Conservation (phyloP, 441 rosid species). For the Pelargonium myrrhifolium region DNA sequence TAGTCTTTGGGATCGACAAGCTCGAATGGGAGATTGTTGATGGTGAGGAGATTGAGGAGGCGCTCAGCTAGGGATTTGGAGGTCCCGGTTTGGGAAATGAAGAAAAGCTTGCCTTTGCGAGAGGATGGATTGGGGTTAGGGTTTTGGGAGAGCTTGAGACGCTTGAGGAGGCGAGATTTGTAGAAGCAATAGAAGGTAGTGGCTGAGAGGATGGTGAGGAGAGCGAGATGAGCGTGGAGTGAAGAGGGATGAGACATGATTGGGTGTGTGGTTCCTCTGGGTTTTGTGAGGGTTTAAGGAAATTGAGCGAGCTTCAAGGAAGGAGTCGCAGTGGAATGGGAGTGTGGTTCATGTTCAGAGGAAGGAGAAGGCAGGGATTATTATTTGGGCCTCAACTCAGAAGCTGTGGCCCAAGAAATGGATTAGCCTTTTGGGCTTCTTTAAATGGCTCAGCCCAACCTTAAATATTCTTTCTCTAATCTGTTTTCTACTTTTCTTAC, state of each 20-base stretch:
- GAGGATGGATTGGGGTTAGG: slow-evolving; percentile 20
- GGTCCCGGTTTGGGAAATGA: slow-evolving; percentile 75
- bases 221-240: slow-evolving; percentile 45
- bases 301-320: background rate
- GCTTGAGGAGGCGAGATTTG: slow-evolving; percentile 61
- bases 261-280: slow-evolving; percentile 5
- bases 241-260: slow-evolving; percentile 41
- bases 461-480: no score
- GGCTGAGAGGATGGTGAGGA: slow-evolving; percentile 72
- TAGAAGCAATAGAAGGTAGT: slow-evolving; percentile 68
- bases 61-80: slow-evolving; percentile 61
- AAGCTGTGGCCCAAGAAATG: no score
- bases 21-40: slow-evolving; percentile 43
- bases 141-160: slow-evolving; percentile 31
- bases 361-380: no score
- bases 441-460: no score
- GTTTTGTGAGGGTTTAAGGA: slow-evolving; percentile 9
- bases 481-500: no score
- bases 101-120: slow-evolving; percentile 53
- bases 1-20: slow-evolving; percentile 63
- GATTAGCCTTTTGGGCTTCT: no score
- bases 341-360: no score
- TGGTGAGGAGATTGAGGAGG: slow-evolving; percentile 33
- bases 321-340: no score
- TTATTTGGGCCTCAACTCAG: no score